Evolutionary conservation across 2,329 filamentous ascomycete species (phyloP).

Genomic region (Zymoseptoria passerinii): DNA sequence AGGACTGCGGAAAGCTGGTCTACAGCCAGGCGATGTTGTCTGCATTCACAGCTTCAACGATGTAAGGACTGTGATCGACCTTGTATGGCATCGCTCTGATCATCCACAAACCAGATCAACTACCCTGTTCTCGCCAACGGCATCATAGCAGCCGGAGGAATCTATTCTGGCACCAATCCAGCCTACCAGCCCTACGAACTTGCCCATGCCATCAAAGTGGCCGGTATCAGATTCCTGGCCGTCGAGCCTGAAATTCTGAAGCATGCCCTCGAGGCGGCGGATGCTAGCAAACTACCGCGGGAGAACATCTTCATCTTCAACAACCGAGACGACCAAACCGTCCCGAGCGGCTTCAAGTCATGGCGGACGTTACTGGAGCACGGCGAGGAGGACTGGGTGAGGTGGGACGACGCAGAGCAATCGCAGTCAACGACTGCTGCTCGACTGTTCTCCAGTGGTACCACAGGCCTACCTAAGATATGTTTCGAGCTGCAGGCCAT

Average conservation of each 20-base stretch:
- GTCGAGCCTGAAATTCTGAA: constrained; percentile 26
- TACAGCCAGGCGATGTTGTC: constrained; percentile 45
- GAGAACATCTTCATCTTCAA: constrained; percentile 38
- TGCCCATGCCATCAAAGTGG: constrained; percentile 24
- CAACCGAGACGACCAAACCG: constrained; percentile 16
- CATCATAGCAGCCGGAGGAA: constrained; percentile 26
- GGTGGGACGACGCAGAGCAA: constrained; percentile 33
- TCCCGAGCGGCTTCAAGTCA: constrained; percentile 15
- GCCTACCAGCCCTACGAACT: constrained; percentile 29
- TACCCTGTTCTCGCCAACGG: constrained; percentile 22
- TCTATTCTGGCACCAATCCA: constrained; percentile 30
- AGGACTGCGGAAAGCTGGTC: constrained; percentile 41
- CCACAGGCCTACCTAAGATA: constrained; percentile 44
- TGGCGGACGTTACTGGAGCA: constrained; percentile 31
- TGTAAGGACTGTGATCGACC: constrained; percentile 6
- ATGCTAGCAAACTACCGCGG: constrained; percentile 29
- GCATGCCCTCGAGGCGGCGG: constrained; percentile 31
- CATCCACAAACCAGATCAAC: constrained; percentile 4
- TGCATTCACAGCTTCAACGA: constrained; percentile 44
- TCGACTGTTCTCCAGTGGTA: constrained; percentile 49
- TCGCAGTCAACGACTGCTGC: constrained; percentile 41
- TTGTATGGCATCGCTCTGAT: neutral
- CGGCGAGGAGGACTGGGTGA: constrained; percentile 41
- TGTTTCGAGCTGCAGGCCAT: neutral
- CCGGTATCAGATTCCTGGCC: constrained; percentile 25